Evolutionary conservation across 2,329 filamentous ascomycete species (phyloP), one percentile per base, ranked within the genome.

Genomic region (Colletotrichum graminicola): DNA sequence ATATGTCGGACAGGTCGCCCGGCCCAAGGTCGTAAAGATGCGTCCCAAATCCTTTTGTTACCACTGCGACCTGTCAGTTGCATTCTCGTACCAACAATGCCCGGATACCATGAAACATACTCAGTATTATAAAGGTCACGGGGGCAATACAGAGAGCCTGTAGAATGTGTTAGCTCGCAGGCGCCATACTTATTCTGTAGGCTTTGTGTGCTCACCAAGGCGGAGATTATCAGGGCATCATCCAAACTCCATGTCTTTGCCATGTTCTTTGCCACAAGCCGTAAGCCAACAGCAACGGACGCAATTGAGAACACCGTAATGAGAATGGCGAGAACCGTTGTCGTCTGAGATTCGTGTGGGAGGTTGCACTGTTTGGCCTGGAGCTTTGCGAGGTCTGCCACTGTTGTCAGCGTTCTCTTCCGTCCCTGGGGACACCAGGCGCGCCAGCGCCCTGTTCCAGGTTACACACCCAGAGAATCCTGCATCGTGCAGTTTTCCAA

Each of bases 401-500:
- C 6, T 11, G 3, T 8, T 10, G 23, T 67, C 21, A 66, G 49
- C 34, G 12, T 11, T 47, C 16, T 23, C 21, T n/a, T 45, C 23
- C 21, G 10, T 47, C 45, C 23, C 18, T 16, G 21, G 4, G 18
- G 11, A 4, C 32, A 12, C 0, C 29, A 11, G 21, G 18, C 21
- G 2, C 23, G 39, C 14, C 60, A 34, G 16, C 3, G 8, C 11
- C 7, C 1, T 2, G 3, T 7, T 12, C 26, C 11, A 21, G n/a
- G 11, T 10, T 4, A 45, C 61, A 2, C 41, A 73, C 72, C 72
- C 14, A 73, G 34, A n/a, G 72, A 69, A 21, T 73, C 72, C 21
- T 73, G 69, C 72, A 72, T 72, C 5, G 72, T 73, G 36, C 72
- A 73, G 6, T 73, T 73, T 1, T 65, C 72, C 14, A 69, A n/a